These are phyloP conservation scores for Solanum habrochaites DNA, from an alignment of 257 asterid genomes.

Conservation along the genomic window DNA sequence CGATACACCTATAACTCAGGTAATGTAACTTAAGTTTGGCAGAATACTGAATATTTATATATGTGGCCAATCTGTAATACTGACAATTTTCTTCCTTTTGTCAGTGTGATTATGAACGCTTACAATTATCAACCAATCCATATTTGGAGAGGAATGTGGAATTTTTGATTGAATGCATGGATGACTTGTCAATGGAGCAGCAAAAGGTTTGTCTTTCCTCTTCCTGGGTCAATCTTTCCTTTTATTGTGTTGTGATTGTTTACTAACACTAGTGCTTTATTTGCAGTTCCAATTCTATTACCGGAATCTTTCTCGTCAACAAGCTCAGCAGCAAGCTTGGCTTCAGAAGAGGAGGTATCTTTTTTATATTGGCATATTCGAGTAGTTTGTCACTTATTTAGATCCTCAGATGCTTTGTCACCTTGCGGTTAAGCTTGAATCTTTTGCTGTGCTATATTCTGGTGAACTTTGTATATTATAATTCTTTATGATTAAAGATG, in stretches of 20 bases:
- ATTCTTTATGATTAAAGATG: neutral
- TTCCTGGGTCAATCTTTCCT: neutral
- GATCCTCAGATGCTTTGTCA: neutral
- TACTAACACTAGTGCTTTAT: neutral
- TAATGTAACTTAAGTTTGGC: conserved; percentile 1
- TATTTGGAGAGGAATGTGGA: conserved; percentile 84
- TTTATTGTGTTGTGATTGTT: neutral
- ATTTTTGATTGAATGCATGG: conserved; percentile 95
- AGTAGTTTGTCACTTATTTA: neutral
- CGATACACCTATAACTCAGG: conserved; percentile 84
- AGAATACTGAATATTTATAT: neutral
- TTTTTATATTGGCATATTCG: neutral
- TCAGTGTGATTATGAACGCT: conserved; percentile 83
- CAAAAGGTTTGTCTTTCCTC: conserved; percentile 52
- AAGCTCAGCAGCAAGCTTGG: conserved; percentile 95
- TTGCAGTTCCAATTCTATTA: conserved; percentile 86
- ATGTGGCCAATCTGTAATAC: neutral
- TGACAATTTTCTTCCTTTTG: neutral
- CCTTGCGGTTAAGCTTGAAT: neutral
- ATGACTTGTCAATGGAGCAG: conserved; percentile 90
- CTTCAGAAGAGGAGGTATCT: conserved; percentile 89
- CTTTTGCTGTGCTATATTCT: neutral
- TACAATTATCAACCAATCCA: conserved; percentile 78
- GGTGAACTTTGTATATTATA: neutral
- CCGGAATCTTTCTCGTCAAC: conserved; percentile 91